These are phyloP conservation scores for Lonicera japonica DNA, from an alignment of 129 eudicot genomes.

Conservation along the genomic window DNA sequence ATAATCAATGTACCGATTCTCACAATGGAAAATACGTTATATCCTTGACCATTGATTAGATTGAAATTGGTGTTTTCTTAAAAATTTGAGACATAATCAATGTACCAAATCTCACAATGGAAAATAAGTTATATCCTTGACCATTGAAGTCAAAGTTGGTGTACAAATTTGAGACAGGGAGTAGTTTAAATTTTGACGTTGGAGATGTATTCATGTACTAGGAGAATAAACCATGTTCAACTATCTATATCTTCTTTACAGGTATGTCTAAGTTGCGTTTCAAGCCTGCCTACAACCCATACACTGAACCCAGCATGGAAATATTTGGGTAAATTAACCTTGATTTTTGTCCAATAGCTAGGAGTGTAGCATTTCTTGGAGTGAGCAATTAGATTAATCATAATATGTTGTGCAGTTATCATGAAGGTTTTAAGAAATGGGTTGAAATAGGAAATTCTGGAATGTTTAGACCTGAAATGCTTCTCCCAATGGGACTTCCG, in stretches of 20 bases:
- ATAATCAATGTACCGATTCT: no score
- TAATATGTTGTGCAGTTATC: constrained; percentile 48
- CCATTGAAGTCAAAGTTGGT: no score
- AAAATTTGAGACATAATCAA: no score
- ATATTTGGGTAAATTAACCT: constrained; percentile 64
- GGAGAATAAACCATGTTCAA: no score
- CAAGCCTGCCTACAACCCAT: constrained; percentile 99
- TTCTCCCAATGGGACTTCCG: constrained; percentile 92
- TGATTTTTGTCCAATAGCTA: not conserved
- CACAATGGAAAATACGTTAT: no score
- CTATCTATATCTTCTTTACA: constrained; percentile 14
- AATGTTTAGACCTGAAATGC: constrained; percentile 99
- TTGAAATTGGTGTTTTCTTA: no score
- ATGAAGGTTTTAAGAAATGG: constrained; percentile 94
- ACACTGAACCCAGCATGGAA: constrained; percentile 99
- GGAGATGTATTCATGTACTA: no score
- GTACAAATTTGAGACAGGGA: no score
- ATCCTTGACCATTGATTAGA: no score
- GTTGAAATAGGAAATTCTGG: constrained; percentile 98
- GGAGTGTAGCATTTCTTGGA: not conserved
- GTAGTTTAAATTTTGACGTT: no score
- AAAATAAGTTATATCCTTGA: no score
- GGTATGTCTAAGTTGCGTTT: constrained; percentile 93
- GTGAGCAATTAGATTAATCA: not conserved
- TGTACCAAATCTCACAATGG: no score